phyloP scores from a whole-genome alignment of 805 yeast genomes.

The Clavispora santaluciae region DNA sequence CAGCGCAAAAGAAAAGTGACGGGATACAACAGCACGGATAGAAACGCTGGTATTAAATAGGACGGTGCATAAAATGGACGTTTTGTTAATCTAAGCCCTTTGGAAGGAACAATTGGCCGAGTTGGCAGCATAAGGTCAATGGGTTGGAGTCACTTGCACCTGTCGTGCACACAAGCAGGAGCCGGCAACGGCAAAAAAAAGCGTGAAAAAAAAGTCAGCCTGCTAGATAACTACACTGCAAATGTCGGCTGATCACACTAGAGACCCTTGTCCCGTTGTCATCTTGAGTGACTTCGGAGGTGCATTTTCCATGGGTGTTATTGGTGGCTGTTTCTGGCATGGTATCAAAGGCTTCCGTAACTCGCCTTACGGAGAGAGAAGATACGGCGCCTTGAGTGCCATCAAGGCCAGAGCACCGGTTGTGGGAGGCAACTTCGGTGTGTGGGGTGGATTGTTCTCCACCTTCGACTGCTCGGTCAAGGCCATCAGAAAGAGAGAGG shows the following conservation, averaged over 20 bases:
- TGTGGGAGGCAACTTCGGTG: conserved; percentile 98
- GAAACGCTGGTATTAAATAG: too few relatives aligned
- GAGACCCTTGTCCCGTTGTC: conserved; percentile 99
- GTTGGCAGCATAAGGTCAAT: too few relatives aligned
- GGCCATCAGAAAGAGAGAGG: conserved; percentile 95
- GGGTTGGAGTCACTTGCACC: background rate
- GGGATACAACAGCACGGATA: too few relatives aligned
- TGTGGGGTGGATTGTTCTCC: conserved; percentile 98
- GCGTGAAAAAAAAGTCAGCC: conserved; percentile 4
- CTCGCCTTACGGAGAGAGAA: conserved; percentile 95
- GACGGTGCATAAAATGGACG: too few relatives aligned
- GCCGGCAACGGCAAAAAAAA: conserved; percentile 5
- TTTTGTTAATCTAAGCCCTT: too few relatives aligned
- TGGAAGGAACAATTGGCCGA: too few relatives aligned
- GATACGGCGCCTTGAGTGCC: conserved; percentile 83
- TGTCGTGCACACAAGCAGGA: conserved; percentile 7
- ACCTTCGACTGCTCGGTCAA: conserved; percentile 94
- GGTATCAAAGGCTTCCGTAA: conserved; percentile 98
- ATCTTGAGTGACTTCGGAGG: conserved; percentile 97
- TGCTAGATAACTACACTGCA: conserved; percentile 3
- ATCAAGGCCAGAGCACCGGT: conserved; percentile 97
- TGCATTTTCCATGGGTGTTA: conserved; percentile 98
- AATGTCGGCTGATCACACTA: conserved; percentile 94
- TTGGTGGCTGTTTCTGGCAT: conserved; percentile 99
- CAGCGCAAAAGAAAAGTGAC: background rate